Percentiles rank a stretch among this genome's conserved stretches.
These are phyloP conservation scores for Oenanthe sinensis DNA, from an alignment of 129 eudicot species.

Conservation along the genomic window DNA sequence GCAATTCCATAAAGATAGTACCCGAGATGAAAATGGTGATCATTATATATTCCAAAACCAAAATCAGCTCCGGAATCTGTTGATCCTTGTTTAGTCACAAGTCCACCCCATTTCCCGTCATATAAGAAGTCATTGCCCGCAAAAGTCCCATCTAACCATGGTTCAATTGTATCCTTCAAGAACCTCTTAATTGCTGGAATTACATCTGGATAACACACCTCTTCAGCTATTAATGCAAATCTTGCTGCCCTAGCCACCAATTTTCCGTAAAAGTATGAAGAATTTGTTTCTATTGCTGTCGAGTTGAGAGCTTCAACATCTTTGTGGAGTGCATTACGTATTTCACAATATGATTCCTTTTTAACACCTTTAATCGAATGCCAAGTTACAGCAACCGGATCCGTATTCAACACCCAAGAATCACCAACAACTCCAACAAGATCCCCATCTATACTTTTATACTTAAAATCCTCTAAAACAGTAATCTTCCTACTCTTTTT, in stretches of 20 bases:
- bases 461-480: slow-evolving; percentile 55
- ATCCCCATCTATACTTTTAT: slow-evolving; percentile 71
- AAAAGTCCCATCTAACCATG: slow-evolving; percentile 82
- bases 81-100: slow-evolving; percentile 74
- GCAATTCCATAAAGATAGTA: slow-evolving; percentile 75
- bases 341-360: slow-evolving; percentile 39
- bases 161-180: slow-evolving; percentile 76
- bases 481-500: slow-evolving; percentile 20
- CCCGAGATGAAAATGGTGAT: slow-evolving; percentile 84
- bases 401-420: slow-evolving; percentile 69
- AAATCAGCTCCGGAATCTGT: slow-evolving; percentile 71
- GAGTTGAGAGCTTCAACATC: slow-evolving; percentile 63
- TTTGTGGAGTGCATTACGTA: slow-evolving; percentile 40
- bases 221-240: slow-evolving; percentile 81
- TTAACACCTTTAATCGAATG: slow-evolving; percentile 67
- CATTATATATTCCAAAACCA: slow-evolving; percentile 79
- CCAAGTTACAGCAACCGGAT: slow-evolving; percentile 86
- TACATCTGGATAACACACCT: slow-evolving; percentile 50
- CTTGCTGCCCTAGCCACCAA: slow-evolving; percentile 85
- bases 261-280: slow-evolving; percentile 83
- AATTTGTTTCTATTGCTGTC: slow-evolving; percentile 37
- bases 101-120: slow-evolving; percentile 81
- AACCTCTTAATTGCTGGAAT: slow-evolving; percentile 55
- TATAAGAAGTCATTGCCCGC: slow-evolving; percentile 64
- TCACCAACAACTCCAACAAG: slow-evolving; percentile 85